Base-by-base conservation (phyloP, 169 alveolate genomes). In the Plasmodium falciparum region DNA sequence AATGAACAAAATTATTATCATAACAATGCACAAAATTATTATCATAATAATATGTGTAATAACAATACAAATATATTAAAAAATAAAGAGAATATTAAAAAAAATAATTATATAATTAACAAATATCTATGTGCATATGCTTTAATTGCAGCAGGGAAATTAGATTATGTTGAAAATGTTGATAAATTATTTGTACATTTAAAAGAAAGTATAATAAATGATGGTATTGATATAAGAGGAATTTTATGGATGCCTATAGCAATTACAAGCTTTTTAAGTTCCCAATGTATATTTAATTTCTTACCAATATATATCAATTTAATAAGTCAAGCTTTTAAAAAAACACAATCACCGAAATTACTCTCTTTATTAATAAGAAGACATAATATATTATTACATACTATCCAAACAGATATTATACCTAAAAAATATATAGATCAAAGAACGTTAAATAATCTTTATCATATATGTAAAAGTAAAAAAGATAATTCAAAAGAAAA, bases 161-260 rank as follows among this genome's bases (percentile, higher is more conserved):
- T 83, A 47, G 91, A 83, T 69, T 83, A 69, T 69, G 58, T 54
- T 54, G 83, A 83, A 2, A 73, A 70, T 29, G 22, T 83, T 13
- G 49, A 83, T 26, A 83, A 83, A 49, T 54, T 83, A 39, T 83
- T 83, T 56, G 5, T 83, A 33, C 73, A 83, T 29, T 69, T 83
- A 15, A 83, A 58, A 72, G 71, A 83, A 54, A 83, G 74, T 49
- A 83, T 83, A 69, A 45, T 22, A 43, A 83, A 49, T 8, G 83
- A 83, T 20, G 91, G 91, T 13, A 83, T 83, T 61, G 91, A 83
- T 33, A 83, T 83, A 69, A 67, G 91, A 39, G 91, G 91, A 1
- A 62, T 83, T 12, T 83, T 83, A 72, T 83, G 91, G 91, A 83
- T 83, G 91, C 91, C 91, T 17, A 83, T 83, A 43, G 85, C 85